These are phyloP conservation scores for Leptographium procerum DNA, from an alignment of 2,329 filamentous ascomycete species.

Conservation along the genomic window DNA sequence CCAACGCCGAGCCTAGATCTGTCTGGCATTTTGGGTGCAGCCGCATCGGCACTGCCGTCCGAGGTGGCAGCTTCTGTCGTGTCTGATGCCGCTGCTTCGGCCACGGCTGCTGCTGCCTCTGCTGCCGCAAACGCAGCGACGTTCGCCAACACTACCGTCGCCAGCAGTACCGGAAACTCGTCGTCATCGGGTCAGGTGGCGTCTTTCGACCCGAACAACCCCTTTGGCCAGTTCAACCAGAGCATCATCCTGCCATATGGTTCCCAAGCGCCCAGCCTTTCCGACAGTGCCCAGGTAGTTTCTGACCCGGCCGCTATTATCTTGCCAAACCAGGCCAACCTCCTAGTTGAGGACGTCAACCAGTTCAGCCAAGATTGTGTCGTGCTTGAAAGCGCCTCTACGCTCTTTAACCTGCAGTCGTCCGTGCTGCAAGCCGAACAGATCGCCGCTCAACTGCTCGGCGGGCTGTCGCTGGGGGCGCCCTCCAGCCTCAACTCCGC, in stretches of 20 bases:
- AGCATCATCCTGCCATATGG: conserved; percentile 24
- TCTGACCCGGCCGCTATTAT: conserved; percentile 27
- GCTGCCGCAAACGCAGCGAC: conserved; percentile 8
- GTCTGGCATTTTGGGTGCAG: neutral
- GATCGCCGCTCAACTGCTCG: conserved; percentile 17
- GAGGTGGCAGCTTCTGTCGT: conserved; percentile 5
- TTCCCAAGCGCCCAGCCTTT: conserved; percentile 18
- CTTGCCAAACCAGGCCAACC: conserved; percentile 19
- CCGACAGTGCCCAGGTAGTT: conserved; percentile 20
- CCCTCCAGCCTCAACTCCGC: conserved; percentile 7
- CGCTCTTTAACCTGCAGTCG: conserved; percentile 18
- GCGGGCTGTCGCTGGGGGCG: conserved; percentile 14
- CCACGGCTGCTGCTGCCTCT: conserved; percentile 10
- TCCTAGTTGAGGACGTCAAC: conserved; percentile 23
- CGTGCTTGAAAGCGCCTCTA: conserved; percentile 16
- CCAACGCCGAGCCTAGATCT: neutral
- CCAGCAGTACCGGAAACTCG: conserved; percentile 6
- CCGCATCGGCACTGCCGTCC: neutral
- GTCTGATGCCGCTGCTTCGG: conserved; percentile 8
- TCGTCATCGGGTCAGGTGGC: conserved; percentile 9
- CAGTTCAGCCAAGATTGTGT: conserved; percentile 23
- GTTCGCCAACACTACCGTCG: conserved; percentile 4
- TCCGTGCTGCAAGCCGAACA: conserved; percentile 18
- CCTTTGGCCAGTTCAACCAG: conserved; percentile 23
- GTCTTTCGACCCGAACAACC: conserved; percentile 19